Evolutionary conservation across 1,139 yeast species (phyloP).

Genomic region (Sugiyamaella neomexicana): DNA sequence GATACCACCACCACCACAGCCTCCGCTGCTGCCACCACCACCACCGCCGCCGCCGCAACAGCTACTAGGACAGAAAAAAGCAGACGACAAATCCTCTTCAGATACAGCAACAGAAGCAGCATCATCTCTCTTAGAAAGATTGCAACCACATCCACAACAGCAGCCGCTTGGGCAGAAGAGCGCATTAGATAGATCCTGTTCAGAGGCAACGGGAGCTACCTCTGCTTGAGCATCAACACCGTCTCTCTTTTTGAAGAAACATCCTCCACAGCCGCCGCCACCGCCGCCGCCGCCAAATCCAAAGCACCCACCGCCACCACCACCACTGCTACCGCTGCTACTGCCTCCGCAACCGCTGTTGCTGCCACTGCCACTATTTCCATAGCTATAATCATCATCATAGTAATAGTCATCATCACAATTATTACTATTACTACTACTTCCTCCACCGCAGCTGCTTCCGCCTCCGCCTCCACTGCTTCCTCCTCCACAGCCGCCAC

Average conservation of each 20-base stretch:
- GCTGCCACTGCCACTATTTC: conserved; percentile 14
- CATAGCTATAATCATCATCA: conserved; percentile 12
- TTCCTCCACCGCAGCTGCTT: conserved; percentile 10
- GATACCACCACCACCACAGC: conserved; percentile 7
- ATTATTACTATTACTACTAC: conserved; percentile 5
- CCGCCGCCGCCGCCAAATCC: conserved; percentile 12
- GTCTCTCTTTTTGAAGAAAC: conserved; percentile 3
- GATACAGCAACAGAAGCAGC: conserved; percentile 1
- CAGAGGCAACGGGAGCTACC: neutral
- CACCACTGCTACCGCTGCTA: conserved; percentile 11
- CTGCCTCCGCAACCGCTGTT: conserved; percentile 7
- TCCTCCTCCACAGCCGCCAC: conserved; percentile 15
- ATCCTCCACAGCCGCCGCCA: conserved; percentile 9
- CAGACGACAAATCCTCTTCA: conserved; percentile 8
- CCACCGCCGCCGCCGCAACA: conserved; percentile 5
- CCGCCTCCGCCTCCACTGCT: conserved; percentile 14
- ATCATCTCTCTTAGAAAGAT: conserved; percentile 7
- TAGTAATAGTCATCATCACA: conserved; percentile 8
- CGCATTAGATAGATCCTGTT: neutral
- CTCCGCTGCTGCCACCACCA: conserved; percentile 7
- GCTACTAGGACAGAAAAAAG: neutral
- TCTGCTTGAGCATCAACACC: neutral
- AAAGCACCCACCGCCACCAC: conserved; percentile 16
- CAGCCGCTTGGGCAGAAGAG: conserved; percentile 1
- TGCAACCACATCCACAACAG: conserved; percentile 6